Evolutionary conservation across 305 asterid genomes (phyloP).

Genomic region (Solanum chacoense): DNA sequence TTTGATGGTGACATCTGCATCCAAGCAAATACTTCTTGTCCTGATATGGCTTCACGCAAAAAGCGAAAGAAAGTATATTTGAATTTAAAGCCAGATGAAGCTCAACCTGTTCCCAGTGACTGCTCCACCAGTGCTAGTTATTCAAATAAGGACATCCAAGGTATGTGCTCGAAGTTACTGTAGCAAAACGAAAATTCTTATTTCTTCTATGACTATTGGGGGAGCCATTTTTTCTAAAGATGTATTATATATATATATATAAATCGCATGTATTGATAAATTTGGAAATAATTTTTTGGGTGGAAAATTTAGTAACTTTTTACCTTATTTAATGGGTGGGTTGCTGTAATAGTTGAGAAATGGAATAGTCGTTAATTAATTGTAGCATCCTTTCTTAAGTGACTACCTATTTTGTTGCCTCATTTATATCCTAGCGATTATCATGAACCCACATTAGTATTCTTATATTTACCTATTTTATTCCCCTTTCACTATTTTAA

Average conservation of each 20-base stretch:
- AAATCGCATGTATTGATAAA: background rate
- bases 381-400: background rate
- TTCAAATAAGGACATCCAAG: slow-evolving; percentile 37
- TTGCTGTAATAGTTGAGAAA: background rate
- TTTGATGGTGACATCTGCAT: slow-evolving; percentile 1
- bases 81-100: slow-evolving; percentile 9
- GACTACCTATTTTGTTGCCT: background rate
- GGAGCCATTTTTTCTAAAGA: background rate
- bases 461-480: background rate
- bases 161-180: slow-evolving; percentile 17
- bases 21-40: slow-evolving; percentile 11
- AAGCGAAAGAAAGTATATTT: slow-evolving; percentile 21
- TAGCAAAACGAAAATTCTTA: background rate
- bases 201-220: background rate
- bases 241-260: background rate
- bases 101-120: background rate
- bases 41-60: slow-evolving; percentile 16
- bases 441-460: background rate
- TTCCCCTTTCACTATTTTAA: background rate
- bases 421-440: background rate
- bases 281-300: background rate
- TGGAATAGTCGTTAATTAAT: background rate
- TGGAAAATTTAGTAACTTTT: background rate
- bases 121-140: slow-evolving; percentile 4
- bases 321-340: background rate